Evolutionary conservation across 2,329 filamentous ascomycete species (phyloP).

Genomic region (Fusarium foetens): DNA sequence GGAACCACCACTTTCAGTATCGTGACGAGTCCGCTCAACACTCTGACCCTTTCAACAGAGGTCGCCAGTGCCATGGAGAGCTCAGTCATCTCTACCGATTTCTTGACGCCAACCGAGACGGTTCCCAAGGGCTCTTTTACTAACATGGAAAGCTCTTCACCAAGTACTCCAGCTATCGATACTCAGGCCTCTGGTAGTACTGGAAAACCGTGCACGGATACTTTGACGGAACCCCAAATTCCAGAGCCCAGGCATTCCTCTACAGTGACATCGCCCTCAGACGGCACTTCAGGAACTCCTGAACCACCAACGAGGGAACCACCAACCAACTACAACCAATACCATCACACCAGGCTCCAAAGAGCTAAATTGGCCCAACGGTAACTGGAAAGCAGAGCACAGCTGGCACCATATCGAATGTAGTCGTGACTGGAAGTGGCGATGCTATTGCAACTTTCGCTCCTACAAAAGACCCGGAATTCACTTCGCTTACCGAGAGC

Average conservation of each 20-base stretch:
- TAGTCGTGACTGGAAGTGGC: not conserved
- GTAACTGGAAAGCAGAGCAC: not conserved
- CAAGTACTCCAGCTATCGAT: not conserved
- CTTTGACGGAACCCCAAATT: not conserved
- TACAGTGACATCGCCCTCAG: not conserved
- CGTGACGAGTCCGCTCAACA: not conserved
- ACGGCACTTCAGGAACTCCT: not conserved
- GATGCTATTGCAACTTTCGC: not conserved
- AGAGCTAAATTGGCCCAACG: not conserved
- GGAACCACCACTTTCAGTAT: not conserved
- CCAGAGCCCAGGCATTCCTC: not conserved
- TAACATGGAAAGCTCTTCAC: not conserved
- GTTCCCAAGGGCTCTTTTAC: not conserved
- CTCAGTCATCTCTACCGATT: not conserved
- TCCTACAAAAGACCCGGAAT: not conserved
- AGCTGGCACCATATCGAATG: not conserved
- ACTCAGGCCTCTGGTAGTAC: not conserved
- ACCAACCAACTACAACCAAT: not conserved
- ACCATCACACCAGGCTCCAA: not conserved
- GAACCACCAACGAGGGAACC: no score
- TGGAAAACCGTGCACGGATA: not conserved
- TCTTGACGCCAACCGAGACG: not conserved
- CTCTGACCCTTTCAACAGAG: not conserved
- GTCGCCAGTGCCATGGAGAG: not conserved
- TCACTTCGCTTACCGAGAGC: not conserved